phyloP scores from a whole-genome alignment of 495 filamentous ascomycete species.

The Trichoderma orchidacearum region DNA sequence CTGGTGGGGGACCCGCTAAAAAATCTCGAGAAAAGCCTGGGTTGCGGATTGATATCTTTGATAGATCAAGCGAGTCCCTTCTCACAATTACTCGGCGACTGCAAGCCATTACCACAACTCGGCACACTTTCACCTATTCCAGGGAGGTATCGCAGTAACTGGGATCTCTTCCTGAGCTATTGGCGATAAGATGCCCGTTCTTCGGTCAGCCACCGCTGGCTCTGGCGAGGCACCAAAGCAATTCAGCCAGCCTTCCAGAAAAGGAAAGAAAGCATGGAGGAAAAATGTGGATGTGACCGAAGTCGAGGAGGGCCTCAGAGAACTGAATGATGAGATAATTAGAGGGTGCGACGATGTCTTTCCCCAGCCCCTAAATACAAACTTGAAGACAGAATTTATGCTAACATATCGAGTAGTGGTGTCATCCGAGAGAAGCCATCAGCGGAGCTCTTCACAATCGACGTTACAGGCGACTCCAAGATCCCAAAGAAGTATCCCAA shows the following conservation, averaged over 20 bases:
- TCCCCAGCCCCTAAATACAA: background rate
- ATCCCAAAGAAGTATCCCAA: constrained; percentile 48
- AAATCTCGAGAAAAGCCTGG: constrained; percentile 6
- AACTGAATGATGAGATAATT: constrained; percentile 75
- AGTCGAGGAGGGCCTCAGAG: constrained; percentile 68
- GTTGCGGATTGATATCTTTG: background rate
- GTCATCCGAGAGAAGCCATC: constrained; percentile 67
- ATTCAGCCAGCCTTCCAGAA: constrained; percentile 76
- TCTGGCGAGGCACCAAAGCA: constrained; percentile 31
- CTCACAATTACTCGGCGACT: constrained; percentile 3
- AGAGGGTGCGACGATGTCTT: constrained; percentile 56
- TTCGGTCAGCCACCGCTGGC: constrained; percentile 13
- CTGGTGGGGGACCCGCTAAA: background rate
- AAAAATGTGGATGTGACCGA: constrained; percentile 93
- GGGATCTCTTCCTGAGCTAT: too few species aligned
- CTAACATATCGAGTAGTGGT: constrained; percentile 44
- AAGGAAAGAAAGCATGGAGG: constrained; percentile 96
- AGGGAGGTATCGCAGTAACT: too few species aligned
- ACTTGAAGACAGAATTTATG: background rate
- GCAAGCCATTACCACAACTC: too few species aligned
- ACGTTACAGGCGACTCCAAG: constrained; percentile 51
- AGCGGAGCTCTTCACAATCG: constrained; percentile 67
- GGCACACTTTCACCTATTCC: too few species aligned
- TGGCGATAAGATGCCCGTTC: constrained; percentile 18
- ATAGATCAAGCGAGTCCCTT: constrained; percentile 1